Conservation (phyloP, 1,284 basidiomycete species). For the Cutaneotrichosporon sp. region DNA sequence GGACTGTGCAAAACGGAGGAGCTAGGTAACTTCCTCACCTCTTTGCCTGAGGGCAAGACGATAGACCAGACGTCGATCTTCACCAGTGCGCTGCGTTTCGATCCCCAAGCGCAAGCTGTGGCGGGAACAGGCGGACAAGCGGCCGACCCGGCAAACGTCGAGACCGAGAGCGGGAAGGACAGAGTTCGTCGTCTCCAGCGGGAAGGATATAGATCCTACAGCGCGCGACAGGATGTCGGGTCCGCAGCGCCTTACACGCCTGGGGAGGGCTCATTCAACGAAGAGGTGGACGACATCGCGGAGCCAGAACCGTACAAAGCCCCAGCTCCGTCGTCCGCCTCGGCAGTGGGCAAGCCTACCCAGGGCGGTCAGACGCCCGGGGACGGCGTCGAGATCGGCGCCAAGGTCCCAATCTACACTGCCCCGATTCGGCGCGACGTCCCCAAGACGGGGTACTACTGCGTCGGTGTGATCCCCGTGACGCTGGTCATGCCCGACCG, state of each 20-base stretch:
- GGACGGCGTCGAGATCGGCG: background rate
- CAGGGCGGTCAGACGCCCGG: background rate
- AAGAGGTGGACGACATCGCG: constrained; percentile 4
- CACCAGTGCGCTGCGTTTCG: constrained; percentile 47
- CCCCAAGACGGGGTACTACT: constrained; percentile 88
- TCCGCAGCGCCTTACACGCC: no score
- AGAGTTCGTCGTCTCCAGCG: no score
- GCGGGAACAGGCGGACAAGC: background rate
- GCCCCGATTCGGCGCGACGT: constrained; percentile 64
- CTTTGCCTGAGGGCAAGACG: constrained; percentile 58
- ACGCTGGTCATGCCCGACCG: constrained; percentile 55
- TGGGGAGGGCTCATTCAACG: no score
- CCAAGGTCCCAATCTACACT: constrained; percentile 29
- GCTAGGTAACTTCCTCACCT: constrained; percentile 79
- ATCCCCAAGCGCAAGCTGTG: background rate
- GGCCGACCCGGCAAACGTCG: background rate
- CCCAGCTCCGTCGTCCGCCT: background rate
- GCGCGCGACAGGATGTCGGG: no score
- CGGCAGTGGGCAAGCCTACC: background rate
- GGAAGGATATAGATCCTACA: no score
- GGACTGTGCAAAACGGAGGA: constrained; percentile 65
- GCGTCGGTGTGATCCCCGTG: constrained; percentile 84
- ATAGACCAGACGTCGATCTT: constrained; percentile 60
- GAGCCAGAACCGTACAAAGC: background rate
- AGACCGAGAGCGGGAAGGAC: background rate